A percentile compares a stretch with the other conserved stretches of the same genome.
Evolutionary conservation across 257 asterid genomes (phyloP).

Genomic region (Avicennia marina): DNA sequence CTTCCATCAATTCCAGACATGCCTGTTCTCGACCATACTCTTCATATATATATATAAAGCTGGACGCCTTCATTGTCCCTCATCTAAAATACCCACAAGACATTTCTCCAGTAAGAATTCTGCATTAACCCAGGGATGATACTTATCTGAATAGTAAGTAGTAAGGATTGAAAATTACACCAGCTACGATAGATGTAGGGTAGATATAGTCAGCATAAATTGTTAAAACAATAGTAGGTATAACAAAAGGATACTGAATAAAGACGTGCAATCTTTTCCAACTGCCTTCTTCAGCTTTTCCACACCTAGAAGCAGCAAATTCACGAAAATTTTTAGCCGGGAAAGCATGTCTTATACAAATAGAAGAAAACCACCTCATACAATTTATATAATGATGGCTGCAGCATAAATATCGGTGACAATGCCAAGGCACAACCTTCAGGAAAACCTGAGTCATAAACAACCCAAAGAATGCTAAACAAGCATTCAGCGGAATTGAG

Average conservation of each 20-base stretch:
- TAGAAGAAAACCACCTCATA: background rate
- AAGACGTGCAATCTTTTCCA: conserved; percentile 93
- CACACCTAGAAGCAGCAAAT: conserved; percentile 47
- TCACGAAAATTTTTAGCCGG: conserved; percentile 4
- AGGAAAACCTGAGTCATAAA: no score
- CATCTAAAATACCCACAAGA: conserved; percentile 75
- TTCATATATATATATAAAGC: no score
- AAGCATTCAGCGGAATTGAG: no score
- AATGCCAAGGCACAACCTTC: no score
- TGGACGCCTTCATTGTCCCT: conserved; percentile 28
- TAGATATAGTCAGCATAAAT: background rate
- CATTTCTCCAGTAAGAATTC: conserved; percentile 85
- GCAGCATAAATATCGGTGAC: no score
- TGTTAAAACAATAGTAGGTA: background rate
- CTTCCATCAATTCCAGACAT: no score
- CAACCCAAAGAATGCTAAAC: no score
- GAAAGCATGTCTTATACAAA: background rate
- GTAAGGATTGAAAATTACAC: conserved; percentile 44
- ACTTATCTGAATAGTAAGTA: conserved; percentile 54
- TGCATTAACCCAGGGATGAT: conserved; percentile 95
- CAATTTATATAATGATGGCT: no score
- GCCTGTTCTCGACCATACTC: no score
- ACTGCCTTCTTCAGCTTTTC: conserved; percentile 91
- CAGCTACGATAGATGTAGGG: background rate
- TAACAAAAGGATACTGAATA: conserved; percentile 83